Evolutionary conservation across 2,329 filamentous ascomycete species (phyloP).

Genomic region (Capronia epimyces): DNA sequence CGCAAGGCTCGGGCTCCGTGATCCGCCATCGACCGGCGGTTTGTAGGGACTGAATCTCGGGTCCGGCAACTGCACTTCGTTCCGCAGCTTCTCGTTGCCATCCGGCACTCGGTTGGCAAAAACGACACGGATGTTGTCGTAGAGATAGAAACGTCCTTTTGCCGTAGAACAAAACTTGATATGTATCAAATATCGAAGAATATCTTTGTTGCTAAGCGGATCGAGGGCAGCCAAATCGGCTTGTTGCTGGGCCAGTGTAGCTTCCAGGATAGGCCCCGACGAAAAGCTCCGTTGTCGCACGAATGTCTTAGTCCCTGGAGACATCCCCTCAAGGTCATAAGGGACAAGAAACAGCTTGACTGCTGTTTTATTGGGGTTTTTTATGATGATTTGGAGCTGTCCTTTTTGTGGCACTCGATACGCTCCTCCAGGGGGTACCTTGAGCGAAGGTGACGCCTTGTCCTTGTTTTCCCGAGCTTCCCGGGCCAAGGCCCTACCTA

Average conservation of each 20-base stretch:
- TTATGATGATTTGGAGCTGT: constrained; percentile 93
- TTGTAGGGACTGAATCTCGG: constrained; percentile 84
- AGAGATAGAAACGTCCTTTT: constrained; percentile 78
- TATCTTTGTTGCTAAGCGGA: constrained; percentile 53
- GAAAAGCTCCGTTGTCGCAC: constrained; percentile 92
- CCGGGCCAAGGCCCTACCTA: constrained; percentile 34
- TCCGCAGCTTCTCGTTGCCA: constrained; percentile 84
- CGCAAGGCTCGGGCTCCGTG: constrained; percentile 55
- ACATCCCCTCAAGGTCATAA: constrained; percentile 89
- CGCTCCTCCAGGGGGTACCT: constrained; percentile 74
- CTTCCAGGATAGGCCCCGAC: constrained; percentile 74
- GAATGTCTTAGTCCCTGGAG: constrained; percentile 89
- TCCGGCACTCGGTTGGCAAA: constrained; percentile 96
- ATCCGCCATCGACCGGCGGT: constrained; percentile 47
- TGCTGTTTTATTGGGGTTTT: constrained; percentile 96
- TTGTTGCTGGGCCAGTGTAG: constrained; percentile 52
- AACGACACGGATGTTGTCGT: constrained; percentile 87
- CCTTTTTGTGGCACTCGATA: constrained; percentile 93
- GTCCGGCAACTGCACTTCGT: constrained; percentile 84
- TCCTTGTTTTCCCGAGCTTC: constrained; percentile 53
- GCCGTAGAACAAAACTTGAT: constrained; percentile 85
- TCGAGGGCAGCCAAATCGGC: constrained; percentile 48
- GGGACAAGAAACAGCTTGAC: constrained; percentile 93
- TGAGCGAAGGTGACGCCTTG: constrained; percentile 55
- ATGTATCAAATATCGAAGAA: constrained; percentile 83